These are phyloP conservation scores for Aspergillus sp. DNA, from an alignment of 2,329 filamentous ascomycete genomes.

Conservation along the genomic window DNA sequence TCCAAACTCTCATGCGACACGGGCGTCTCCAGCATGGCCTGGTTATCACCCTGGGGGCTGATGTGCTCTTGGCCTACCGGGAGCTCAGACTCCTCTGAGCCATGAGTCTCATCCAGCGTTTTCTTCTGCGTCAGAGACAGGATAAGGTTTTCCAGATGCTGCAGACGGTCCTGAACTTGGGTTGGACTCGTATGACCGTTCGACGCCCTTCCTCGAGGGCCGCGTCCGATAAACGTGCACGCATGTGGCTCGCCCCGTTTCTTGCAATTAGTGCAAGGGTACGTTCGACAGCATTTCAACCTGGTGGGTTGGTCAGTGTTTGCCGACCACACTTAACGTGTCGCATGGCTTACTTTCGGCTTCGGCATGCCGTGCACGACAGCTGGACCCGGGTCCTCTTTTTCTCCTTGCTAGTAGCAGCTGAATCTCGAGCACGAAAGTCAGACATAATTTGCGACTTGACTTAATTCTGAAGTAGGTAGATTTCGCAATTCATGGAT, in stretches of 20 bases:
- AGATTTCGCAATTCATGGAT: too few species aligned
- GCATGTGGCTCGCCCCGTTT: slow-evolving; percentile 31
- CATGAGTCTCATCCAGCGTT: slow-evolving; percentile 12
- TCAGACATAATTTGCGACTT: neutral
- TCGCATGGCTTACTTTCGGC: slow-evolving; percentile 30
- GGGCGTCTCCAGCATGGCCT: slow-evolving; percentile 10
- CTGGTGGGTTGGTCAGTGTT: slow-evolving; percentile 15
- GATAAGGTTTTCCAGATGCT: slow-evolving; percentile 38
- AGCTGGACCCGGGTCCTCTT: slow-evolving; percentile 39
- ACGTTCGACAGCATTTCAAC: slow-evolving; percentile 37
- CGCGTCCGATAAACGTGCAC: slow-evolving; percentile 37
- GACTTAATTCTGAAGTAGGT: too few species aligned
- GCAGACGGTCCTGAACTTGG: slow-evolving; percentile 35
- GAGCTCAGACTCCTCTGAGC: neutral
- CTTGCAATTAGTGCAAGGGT: slow-evolving; percentile 36
- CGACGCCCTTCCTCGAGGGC: slow-evolving; percentile 30
- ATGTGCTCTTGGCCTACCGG: neutral
- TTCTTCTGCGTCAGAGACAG: slow-evolving; percentile 35
- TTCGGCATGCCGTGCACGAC: slow-evolving; percentile 39
- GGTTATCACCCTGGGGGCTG: neutral
- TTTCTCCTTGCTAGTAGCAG: slow-evolving; percentile 15
- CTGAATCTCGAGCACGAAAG: neutral
- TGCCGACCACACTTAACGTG: neutral
- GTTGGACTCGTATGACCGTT: slow-evolving; percentile 27
- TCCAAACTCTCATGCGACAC: slow-evolving; percentile 14